Conservation (phyloP, 2,329 filamentous ascomycete species). For the Talaromyces rugulosus region DNA sequence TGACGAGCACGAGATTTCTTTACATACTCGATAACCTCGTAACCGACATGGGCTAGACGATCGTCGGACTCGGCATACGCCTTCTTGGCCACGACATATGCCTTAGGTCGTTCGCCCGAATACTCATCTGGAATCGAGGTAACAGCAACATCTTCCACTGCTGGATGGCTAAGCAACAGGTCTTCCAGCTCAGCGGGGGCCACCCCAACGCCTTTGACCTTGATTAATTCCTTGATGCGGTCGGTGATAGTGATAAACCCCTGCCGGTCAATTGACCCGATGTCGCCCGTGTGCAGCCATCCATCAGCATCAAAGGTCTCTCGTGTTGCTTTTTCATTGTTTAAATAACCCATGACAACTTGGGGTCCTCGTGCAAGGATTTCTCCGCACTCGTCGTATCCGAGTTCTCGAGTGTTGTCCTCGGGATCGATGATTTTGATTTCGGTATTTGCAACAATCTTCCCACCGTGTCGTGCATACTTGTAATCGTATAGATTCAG, state of each 20-base stretch:
- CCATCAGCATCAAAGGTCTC: conserved; percentile 45
- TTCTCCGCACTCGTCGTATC: conserved; percentile 29
- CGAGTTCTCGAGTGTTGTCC: neutral
- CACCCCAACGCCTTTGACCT: neutral
- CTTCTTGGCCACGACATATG: neutral
- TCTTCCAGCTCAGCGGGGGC: neutral
- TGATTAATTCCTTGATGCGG: conserved; percentile 53
- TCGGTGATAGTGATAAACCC: conserved; percentile 61
- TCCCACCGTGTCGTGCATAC: too few species aligned
- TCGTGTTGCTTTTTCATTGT: conserved; percentile 47
- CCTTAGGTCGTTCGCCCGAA: neutral
- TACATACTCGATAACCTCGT: neutral
- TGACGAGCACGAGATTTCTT: neutral
- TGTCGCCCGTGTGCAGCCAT: conserved; percentile 81
- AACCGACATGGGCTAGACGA: too few species aligned
- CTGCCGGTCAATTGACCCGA: neutral
- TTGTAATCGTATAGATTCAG: too few species aligned
- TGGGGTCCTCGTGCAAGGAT: conserved; percentile 52
- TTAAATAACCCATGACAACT: conserved; percentile 51
- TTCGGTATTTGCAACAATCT: too few species aligned
- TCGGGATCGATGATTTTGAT: neutral
- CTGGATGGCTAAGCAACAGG: neutral
- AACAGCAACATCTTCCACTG: neutral
- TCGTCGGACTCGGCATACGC: neutral
- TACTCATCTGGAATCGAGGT: neutral